Conservation (phyloP, 805 yeast genomes). For the Pichia pseudocactophila region DNA sequence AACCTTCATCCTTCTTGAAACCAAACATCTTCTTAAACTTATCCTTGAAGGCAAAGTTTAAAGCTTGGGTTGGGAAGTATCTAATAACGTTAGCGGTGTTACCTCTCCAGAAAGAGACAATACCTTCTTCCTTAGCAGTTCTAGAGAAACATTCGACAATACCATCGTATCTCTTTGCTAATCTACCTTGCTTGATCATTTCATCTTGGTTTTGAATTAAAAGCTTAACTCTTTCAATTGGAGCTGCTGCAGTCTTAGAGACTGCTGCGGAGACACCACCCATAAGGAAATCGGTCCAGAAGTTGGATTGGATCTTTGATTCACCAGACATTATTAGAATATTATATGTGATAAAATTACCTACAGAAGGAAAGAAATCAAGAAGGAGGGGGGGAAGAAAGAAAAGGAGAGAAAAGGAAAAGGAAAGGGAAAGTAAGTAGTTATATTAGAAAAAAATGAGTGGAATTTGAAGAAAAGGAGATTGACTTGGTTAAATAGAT, state of each 20-base stretch:
- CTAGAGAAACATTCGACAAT: slow-evolving; percentile 88
- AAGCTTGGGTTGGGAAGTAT: slow-evolving; percentile 99
- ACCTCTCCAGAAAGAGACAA: slow-evolving; percentile 96
- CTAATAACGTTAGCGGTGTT: slow-evolving; percentile 98
- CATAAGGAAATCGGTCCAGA: slow-evolving; percentile 72
- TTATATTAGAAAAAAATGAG: neutral
- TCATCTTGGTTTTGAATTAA: slow-evolving; percentile 97
- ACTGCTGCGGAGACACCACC: slow-evolving; percentile 99
- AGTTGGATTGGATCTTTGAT: slow-evolving; percentile 31
- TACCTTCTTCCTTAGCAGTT: slow-evolving; percentile 91
- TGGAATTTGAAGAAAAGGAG: too few relatives aligned
- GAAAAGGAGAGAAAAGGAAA: slow-evolving; percentile 6
- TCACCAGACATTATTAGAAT: slow-evolving; percentile 28
- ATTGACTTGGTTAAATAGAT: too few relatives aligned
- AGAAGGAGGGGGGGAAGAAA: slow-evolving; percentile 10
- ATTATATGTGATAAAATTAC: slow-evolving; percentile 8
- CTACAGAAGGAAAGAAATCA: slow-evolving; percentile 10
- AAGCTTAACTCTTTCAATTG: slow-evolving; percentile 93
- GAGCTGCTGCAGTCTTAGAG: slow-evolving; percentile 96
- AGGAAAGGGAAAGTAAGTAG: neutral
- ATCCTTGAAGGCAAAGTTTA: slow-evolving; percentile 97
- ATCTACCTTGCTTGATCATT: slow-evolving; percentile 96
- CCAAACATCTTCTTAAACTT: slow-evolving; percentile 92
- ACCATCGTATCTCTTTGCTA: slow-evolving; percentile 80
- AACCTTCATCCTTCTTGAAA: slow-evolving; percentile 92